Evolutionary conservation across 1,284 basidiomycete species (phyloP).

Genomic region (Cutaneotrichosporon sp.): DNA sequence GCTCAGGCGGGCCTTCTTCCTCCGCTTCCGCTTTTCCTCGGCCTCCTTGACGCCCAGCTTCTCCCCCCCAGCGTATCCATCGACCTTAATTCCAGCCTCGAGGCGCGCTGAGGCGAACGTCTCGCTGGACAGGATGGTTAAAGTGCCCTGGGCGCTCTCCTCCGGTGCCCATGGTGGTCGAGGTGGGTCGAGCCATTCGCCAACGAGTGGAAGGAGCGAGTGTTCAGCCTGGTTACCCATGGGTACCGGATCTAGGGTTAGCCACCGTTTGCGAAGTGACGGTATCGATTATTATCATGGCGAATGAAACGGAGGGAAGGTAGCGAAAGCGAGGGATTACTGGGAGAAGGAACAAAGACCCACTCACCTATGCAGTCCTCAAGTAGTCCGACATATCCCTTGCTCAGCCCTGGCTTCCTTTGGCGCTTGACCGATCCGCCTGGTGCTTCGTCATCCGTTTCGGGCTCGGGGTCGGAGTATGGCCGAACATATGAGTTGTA

Average conservation of each 20-base stretch:
- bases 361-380: slow-evolving; percentile 43
- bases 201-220: slow-evolving; percentile 25
- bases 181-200: slow-evolving; percentile 7
- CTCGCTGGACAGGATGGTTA: slow-evolving; percentile 23
- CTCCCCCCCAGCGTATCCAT: slow-evolving; percentile 33
- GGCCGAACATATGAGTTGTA: slow-evolving; percentile 43
- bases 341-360: background rate
- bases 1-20: slow-evolving; percentile 15
- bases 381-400: slow-evolving; percentile 38
- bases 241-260: slow-evolving; percentile 31
- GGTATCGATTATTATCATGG: no score
- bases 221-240: slow-evolving; percentile 25
- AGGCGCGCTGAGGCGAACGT: slow-evolving; percentile 27
- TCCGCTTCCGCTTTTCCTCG: slow-evolving; percentile 15
- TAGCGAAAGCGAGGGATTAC: background rate
- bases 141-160: slow-evolving; percentile 7
- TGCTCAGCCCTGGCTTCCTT: slow-evolving; percentile 27
- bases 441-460: slow-evolving; percentile 20
- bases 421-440: slow-evolving; percentile 8
- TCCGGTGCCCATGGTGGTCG: slow-evolving; percentile 3
- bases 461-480: slow-evolving; percentile 27
- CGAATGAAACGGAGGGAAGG: no score
- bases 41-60: slow-evolving; percentile 30
- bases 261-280: background rate
- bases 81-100: slow-evolving; percentile 30